Evolutionary conservation across 2,329 filamentous ascomycete species (phyloP), one percentile per base, ranked within the genome.

Genomic region (Trichophyton equinum): DNA sequence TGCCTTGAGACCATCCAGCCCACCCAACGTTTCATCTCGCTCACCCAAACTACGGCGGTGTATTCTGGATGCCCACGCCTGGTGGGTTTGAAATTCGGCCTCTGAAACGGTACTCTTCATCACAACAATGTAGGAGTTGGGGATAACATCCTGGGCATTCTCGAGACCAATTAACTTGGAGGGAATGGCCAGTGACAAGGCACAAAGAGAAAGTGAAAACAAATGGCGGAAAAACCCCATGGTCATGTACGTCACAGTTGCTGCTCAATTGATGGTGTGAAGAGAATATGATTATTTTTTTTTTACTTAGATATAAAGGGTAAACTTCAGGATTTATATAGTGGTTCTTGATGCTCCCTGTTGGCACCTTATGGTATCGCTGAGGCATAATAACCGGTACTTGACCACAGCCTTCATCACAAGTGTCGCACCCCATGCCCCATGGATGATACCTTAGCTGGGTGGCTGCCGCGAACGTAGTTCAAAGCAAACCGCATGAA

Each of bases 81-180:
- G 44, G 25, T 62, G 60, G 20, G n/a, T 46, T 20, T 55, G n/a
- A 25, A 62, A 62, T 15, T 59, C 47, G 15, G 51, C 13, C 20
- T 59, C 46, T 13, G 60, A 36, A 36, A 62, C 13, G 18, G 40
- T 33, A 60, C 55, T 27, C 46, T 62, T 62, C 60, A 62, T 62
- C 42, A 62, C 60, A 53, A 62, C 38, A 46, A 62, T 62, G 42
- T 62, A 62, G n/a, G 60, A 62, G 20, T 57, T 57, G 33, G 57
- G 57, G 27, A 62, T 36, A 11, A 51, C 38, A 40, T 61, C 38
- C 15, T 59, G 20, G 30, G 20, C 22, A 9, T 51, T n/a, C 8
- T 60, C 44, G 11, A 44, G 13, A 18, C 40, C 40, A 22, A 59
- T 46, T 22, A 59, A 8, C 27, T 59, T 49, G 18, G 42, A 5